Evolutionary conservation across 2,329 filamentous ascomycete genomes (phyloP).

Genomic region (Aspergillus sp.): DNA sequence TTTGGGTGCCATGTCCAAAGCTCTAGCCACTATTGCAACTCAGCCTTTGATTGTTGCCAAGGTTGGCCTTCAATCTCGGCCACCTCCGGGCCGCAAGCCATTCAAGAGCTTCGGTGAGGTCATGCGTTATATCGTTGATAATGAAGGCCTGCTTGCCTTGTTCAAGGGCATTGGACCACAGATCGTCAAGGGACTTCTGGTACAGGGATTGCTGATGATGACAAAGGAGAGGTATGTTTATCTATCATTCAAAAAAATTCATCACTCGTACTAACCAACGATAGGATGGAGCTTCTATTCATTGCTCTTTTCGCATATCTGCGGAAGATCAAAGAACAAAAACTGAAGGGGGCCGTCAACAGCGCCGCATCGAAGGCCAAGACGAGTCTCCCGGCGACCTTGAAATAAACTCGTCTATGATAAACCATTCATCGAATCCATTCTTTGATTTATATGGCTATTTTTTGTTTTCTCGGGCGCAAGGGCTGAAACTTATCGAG

Average conservation of each 20-base stretch:
- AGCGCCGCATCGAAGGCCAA: constrained; percentile 60
- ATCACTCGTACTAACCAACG: constrained; percentile 4
- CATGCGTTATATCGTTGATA: constrained; percentile 86
- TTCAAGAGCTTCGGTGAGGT: constrained; percentile 94
- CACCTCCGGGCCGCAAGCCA: constrained; percentile 77
- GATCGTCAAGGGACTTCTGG: constrained; percentile 84
- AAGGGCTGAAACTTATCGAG: not conserved
- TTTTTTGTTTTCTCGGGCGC: constrained; percentile 12
- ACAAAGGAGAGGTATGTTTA: constrained; percentile 77
- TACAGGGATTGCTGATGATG: constrained; percentile 98
- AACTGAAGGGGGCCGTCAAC: constrained; percentile 63
- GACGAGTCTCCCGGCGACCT: constrained; percentile 42
- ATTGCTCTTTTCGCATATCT: constrained; percentile 81
- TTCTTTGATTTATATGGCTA: constrained; percentile 5
- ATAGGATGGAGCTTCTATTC: constrained; percentile 81
- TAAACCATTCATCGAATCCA: not conserved
- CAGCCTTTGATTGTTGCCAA: constrained; percentile 97
- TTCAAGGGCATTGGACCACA: constrained; percentile 98
- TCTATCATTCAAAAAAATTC: not conserved
- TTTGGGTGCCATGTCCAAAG: constrained; percentile 87
- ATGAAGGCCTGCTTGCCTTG: constrained; percentile 76
- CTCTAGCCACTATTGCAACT: constrained; percentile 83
- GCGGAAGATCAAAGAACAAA: constrained; percentile 63
- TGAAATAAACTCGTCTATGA: constrained; percentile 36
- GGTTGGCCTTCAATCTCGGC: constrained; percentile 90